Evolutionary conservation across 2,329 filamentous ascomycete genomes (phyloP), one percentile per base, ranked within the genome.

Genomic region (Penicillium hordei): DNA sequence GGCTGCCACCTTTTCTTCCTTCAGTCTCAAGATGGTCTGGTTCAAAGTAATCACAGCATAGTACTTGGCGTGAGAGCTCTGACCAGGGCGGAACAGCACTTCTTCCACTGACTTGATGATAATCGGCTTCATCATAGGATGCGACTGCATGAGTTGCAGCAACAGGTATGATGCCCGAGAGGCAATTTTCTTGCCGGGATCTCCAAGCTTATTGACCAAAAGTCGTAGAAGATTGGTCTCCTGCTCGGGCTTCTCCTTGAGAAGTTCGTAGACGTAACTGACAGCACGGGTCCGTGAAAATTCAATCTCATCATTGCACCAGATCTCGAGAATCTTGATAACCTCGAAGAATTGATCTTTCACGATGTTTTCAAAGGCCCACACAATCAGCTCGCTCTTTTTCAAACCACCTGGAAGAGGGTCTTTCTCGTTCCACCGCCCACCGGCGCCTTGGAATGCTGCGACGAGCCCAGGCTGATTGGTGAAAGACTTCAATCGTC

Each of bases 11-110:
- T 86, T 82, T 39, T 92, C 88, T 70, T 97, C 93, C 68, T 89
- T 94, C 54, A 79, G 84, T 73, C 90, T 96, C 49, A 99, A 77
- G 49, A 97, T 93, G 0, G 93, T 97, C 77, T 99, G 95, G 73
- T 99, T 99, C 49, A 99, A 82, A 0, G 94, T 97, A 72, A 97
- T 97, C 73, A 96, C 88, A 34, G 91, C 93, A 75, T 96, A 97
- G 77, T 99, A 99, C 72, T 91, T 95, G 40, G 93, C 91, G 66
- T 95, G 90, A 36, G 89, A 82, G 69, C 86, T 93, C 75, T 97
- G 94, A 12, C 91, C 90, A 0, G 93, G 90, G 52, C 91, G 86
- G 71, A 97, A 89, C 23, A 99, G 79, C 46, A 96, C 84, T 66
- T 97, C 93, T 74, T 99, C 93, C 43, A 99, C 87, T 10, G 87